Evolutionary conservation across 2,329 filamentous ascomycete genomes (phyloP), one percentile per base, ranked within the genome.

Genomic region (Trichophyton simii): DNA sequence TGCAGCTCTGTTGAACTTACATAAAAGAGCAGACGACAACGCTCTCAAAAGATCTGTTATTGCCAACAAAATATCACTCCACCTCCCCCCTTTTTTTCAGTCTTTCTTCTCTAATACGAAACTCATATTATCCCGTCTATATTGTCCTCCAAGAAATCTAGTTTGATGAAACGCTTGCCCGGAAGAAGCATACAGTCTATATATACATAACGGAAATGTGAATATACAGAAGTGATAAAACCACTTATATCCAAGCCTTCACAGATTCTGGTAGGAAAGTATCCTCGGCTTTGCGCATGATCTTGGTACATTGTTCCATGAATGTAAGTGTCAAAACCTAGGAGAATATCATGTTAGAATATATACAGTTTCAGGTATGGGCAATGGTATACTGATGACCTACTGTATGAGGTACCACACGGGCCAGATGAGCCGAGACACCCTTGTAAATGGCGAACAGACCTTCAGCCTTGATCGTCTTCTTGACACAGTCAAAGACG

Each of bases 361-460:
- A 59, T 9, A 36, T 60, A 59, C 41, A 58, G 41, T 3, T 15
- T 38, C 6, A 50, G 20, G 11, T 38, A 18, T 18, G 25, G n/a
- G 38, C 18, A 7, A 15, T 8, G 15, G 25, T 11, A 28, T 20
- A 11, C 42, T 20, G 36, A n/a, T 67, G 18, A 73, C 79, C 65
- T 72, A 84, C 82, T 44, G 94, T 99, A 74, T 99, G 94, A 54
- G 94, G 94, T 69, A 99, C 77, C 69, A 99, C 97, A 68, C 94
- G 82, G 36, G 94, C 91, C 66, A 99, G 78, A 77, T 99, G 94
- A 15, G 94, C 94, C 70, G 96, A 84, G 79, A 95, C 96, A 63
- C 94, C 94, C 80, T 99, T 99, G 80, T 99, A 99, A 62, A 99
- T 89, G 64, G 94, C 94, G 55, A 97, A 77, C 59, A 96, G 69